These are phyloP conservation scores for Gymnopilus dilepis DNA, from an alignment of 768 basidiomycete species.

Conservation along the genomic window DNA sequence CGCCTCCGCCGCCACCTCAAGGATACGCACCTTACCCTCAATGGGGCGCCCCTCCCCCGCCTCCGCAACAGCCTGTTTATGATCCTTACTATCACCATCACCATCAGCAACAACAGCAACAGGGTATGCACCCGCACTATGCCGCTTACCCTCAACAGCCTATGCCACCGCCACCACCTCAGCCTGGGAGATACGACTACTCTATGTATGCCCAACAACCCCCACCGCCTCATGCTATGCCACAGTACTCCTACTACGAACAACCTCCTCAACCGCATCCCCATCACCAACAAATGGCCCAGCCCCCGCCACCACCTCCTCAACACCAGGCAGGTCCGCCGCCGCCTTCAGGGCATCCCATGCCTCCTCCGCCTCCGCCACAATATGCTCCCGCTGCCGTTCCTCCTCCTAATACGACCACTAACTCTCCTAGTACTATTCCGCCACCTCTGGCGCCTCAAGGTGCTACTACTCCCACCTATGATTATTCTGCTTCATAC, in stretches of 20 bases:
- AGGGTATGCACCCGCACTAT: conserved; percentile 21
- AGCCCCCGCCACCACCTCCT: conserved; percentile 21
- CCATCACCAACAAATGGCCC: conserved; percentile 31
- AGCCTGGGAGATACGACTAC: conserved; percentile 35
- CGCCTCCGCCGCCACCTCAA: conserved; percentile 29
- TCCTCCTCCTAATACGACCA: conserved; percentile 9
- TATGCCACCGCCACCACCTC: conserved; percentile 27
- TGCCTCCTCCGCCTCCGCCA: conserved; percentile 23
- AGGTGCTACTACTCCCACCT: conserved; percentile 14
- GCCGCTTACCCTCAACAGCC: conserved; percentile 29
- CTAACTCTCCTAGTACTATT: conserved; percentile 19
- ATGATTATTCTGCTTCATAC: conserved; percentile 23
- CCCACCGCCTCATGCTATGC: conserved; percentile 26
- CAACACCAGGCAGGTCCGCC: conserved; percentile 22
- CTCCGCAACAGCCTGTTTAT: conserved; percentile 32
- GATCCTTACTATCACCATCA: conserved; percentile 39
- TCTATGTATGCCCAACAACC: conserved; percentile 33
- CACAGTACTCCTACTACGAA: conserved; percentile 33
- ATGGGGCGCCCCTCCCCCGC: conserved; percentile 31
- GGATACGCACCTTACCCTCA: conserved; percentile 31
- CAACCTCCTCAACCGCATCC: conserved; percentile 37
- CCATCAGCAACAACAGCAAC: conserved; percentile 28
- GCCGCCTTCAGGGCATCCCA: conserved; percentile 14
- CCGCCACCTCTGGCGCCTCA: conserved; percentile 28
- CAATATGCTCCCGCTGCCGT: conserved; percentile 20